Conservation (phyloP, 106 monocot genomes). For the Xerophyta viscosa region DNA sequence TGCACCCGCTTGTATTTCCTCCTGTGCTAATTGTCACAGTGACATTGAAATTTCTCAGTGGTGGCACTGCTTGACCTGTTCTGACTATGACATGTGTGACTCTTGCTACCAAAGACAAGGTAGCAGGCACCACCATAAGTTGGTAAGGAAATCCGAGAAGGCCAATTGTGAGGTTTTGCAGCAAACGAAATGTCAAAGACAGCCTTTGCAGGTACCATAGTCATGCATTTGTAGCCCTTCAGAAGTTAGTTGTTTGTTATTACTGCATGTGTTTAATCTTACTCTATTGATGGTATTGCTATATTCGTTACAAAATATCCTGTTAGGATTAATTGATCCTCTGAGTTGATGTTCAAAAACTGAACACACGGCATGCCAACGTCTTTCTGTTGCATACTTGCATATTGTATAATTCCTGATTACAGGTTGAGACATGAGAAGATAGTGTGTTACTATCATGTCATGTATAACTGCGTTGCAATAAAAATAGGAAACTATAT, state of each 20-base stretch:
- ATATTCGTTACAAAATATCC: no score
- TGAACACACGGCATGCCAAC: no score
- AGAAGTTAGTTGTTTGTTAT: neutral
- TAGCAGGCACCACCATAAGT: conserved; percentile 15
- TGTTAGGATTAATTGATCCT: no score
- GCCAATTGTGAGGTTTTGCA: neutral
- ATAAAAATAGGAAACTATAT: no score
- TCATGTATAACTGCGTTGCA: no score
- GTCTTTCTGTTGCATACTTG: no score
- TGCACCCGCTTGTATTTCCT: conserved; percentile 7
- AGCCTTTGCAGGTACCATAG: conserved; percentile 8
- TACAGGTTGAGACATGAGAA: no score
- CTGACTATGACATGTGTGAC: conserved; percentile 21
- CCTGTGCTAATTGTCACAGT: conserved; percentile 11
- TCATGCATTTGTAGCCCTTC: neutral
- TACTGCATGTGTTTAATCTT: neutral
- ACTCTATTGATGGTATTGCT: neutral
- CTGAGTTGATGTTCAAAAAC: no score
- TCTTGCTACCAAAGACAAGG: conserved; percentile 23
- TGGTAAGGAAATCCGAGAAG: conserved; percentile 1
- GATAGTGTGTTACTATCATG: no score
- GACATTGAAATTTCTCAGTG: conserved; percentile 12
- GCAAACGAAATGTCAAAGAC: neutral
- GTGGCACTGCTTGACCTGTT: conserved; percentile 28
- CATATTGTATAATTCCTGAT: no score